These are phyloP conservation scores for Ilex paraguariensis DNA, from an alignment of 305 asterid genomes.

Conservation along the genomic window DNA sequence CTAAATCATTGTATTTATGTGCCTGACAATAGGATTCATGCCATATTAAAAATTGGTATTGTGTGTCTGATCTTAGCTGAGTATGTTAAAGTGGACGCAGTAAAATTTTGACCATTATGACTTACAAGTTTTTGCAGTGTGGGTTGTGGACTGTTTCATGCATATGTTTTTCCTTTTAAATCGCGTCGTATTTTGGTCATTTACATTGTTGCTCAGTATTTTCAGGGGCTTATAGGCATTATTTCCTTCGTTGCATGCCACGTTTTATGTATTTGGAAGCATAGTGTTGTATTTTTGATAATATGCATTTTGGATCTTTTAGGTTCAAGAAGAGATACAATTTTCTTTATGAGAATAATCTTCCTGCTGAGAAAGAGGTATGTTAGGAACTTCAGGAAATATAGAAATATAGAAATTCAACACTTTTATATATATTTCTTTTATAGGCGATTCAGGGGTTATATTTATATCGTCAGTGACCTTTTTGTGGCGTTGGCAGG, in stretches of 20 bases:
- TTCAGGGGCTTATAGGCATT: no score
- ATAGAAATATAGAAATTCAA: conserved; percentile 2
- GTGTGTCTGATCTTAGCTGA: neutral
- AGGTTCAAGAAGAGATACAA: conserved; percentile 90
- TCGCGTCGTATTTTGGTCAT: no score
- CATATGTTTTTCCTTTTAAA: neutral
- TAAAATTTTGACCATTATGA: neutral
- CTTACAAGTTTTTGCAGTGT: neutral
- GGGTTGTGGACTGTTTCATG: neutral
- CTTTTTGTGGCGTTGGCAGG: conserved; percentile 27
- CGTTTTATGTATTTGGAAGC: no score
- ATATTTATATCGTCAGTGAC: no score
- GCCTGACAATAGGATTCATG: no score
- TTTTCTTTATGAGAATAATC: conserved; percentile 63
- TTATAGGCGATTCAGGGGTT: neutral
- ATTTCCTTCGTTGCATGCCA: no score
- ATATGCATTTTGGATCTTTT: conserved; percentile 5
- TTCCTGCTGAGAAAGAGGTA: conserved; percentile 90
- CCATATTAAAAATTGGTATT: no score
- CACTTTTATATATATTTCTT: conserved; percentile 12
- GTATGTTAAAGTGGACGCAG: neutral
- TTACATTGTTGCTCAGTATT: no score
- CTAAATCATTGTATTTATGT: no score
- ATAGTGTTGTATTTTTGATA: neutral
- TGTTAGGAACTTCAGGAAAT: conserved; percentile 1